Evolutionary conservation across 371 early-diverging fungal species (phyloP).

Genomic region (Mucor indicus): DNA sequence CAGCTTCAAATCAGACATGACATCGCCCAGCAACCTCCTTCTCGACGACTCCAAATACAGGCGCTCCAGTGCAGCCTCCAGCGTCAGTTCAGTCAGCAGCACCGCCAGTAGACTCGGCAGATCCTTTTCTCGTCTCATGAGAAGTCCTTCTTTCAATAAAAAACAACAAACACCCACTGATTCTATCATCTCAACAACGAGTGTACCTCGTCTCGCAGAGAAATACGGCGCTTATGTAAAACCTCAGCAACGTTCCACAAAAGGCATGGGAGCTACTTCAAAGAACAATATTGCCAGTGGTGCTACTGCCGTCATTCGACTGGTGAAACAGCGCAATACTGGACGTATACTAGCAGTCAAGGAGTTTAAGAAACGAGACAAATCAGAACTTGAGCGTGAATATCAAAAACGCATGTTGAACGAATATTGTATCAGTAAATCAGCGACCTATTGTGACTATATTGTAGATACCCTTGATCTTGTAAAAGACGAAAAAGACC

Average conservation of each 20-base stretch:
- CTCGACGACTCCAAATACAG: no score
- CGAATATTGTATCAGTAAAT: slow-evolving; percentile 74
- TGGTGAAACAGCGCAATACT: slow-evolving; percentile 24
- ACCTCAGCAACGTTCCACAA: slow-evolving; percentile 21
- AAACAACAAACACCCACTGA: background rate
- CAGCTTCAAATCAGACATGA: slow-evolving; percentile 1
- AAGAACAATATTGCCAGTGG: slow-evolving; percentile 43
- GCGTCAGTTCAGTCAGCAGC: slow-evolving; percentile 19
- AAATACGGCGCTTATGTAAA: slow-evolving; percentile 43
- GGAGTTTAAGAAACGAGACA: slow-evolving; percentile 61
- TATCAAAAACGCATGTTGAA: slow-evolving; percentile 69
- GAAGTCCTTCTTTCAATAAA: slow-evolving; percentile 9
- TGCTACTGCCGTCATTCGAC: slow-evolving; percentile 48
- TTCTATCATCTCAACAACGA: background rate
- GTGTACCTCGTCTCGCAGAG: slow-evolving; percentile 19
- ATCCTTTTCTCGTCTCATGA: slow-evolving; percentile 17
- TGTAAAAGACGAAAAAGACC: slow-evolving; percentile 56
- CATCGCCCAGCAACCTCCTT: no score
- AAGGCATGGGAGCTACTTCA: slow-evolving; percentile 29
- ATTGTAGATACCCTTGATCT: slow-evolving; percentile 74
- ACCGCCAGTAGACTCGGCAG: slow-evolving; percentile 18
- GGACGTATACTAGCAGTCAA: slow-evolving; percentile 45
- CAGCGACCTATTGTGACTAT: slow-evolving; percentile 60
- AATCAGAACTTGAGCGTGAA: slow-evolving; percentile 57
- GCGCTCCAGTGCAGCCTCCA: slow-evolving; percentile 14